phyloP scores from a whole-genome alignment of 2,329 filamentous ascomycete species.

The Colletotrichum costaricense region DNA sequence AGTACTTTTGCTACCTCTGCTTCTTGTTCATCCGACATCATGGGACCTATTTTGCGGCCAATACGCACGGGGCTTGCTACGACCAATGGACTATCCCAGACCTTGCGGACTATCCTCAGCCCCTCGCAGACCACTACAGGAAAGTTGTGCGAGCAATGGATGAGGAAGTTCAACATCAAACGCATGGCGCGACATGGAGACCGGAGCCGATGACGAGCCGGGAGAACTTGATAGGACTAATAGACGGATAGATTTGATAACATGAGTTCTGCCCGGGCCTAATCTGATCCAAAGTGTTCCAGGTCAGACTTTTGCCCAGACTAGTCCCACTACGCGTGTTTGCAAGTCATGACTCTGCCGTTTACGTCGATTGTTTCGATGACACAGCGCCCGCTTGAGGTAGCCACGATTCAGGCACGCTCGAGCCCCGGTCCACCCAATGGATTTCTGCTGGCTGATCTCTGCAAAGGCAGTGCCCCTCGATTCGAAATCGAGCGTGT shows the following conservation, averaged over 20 bases:
- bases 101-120: constrained; percentile 33
- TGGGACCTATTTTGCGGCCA: constrained; percentile 34
- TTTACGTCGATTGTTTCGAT: background rate
- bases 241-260: background rate
- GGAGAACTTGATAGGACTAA: constrained; percentile 30
- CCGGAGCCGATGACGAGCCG: constrained; percentile 37
- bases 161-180: constrained; percentile 13
- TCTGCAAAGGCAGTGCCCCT: background rate
- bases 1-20: constrained; percentile 37
- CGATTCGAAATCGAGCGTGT: background rate
- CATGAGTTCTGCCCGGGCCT: background rate
- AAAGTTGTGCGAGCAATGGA: constrained; percentile 27
- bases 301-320: background rate
- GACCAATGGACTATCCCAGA: constrained; percentile 37
- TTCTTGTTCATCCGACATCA: constrained; percentile 35
- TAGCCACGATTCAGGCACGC: background rate
- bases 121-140: constrained; percentile 20
- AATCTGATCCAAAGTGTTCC: background rate
- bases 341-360: background rate
- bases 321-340: background rate
- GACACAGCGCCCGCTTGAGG: constrained; percentile 8
- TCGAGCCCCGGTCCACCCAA: background rate
- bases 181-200: constrained; percentile 12
- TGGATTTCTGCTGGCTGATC: background rate
- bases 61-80: constrained; percentile 36